These are phyloP conservation scores for Tetrapyrgos nigripes DNA, from an alignment of 1,284 basidiomycete genomes.

Conservation along the genomic window DNA sequence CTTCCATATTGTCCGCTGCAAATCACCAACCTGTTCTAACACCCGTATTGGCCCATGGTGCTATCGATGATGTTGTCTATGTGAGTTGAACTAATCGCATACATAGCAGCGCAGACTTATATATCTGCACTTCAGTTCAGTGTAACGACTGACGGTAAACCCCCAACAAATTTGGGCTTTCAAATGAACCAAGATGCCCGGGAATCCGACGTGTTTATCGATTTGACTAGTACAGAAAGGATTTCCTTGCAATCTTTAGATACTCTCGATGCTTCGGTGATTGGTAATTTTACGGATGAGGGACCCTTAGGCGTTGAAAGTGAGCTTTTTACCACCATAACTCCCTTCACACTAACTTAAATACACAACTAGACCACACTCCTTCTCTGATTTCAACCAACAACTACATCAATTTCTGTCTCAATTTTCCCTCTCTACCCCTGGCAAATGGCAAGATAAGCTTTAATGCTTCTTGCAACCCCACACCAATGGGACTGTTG, in stretches of 20 bases:
- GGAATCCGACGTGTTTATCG: not conserved
- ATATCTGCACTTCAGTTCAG: not conserved
- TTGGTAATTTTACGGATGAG: not conserved
- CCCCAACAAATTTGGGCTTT: not conserved
- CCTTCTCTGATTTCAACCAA: constrained; percentile 5
- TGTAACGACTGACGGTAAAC: not conserved
- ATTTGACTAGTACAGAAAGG: not conserved
- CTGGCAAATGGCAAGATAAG: constrained; percentile 2
- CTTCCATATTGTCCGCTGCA: constrained; percentile 45
- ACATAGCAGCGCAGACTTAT: not conserved
- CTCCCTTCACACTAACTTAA: not conserved
- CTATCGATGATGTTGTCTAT: constrained; percentile 14
- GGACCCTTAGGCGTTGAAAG: not conserved
- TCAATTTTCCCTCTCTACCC: not conserved
- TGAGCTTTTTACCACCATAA: not conserved
- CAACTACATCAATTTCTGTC: constrained; percentile 10
- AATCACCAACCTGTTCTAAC: constrained; percentile 53
- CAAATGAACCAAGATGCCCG: not conserved
- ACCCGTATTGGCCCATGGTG: constrained; percentile 47
- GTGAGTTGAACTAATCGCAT: not conserved
- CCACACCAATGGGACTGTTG: constrained; percentile 5
- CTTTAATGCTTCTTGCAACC: not conserved
- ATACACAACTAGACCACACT: not conserved
- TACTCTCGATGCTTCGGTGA: not conserved
- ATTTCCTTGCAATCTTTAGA: not conserved